These are phyloP conservation scores for Phytophthora agathidicida DNA, from an alignment of 352 stramenopile genomes.

Conservation along the genomic window DNA sequence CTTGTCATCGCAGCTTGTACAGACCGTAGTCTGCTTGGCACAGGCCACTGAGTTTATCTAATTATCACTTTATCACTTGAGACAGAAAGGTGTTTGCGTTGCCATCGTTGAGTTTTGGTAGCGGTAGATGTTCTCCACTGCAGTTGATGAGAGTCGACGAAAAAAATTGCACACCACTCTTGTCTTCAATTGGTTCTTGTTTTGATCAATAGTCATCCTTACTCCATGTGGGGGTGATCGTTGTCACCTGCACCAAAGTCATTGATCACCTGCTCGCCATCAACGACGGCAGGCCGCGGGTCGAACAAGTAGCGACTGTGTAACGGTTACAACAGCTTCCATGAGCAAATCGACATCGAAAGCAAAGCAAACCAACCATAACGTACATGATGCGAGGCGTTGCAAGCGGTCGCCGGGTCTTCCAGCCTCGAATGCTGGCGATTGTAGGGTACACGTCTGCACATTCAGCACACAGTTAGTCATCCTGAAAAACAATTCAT, in stretches of 20 bases:
- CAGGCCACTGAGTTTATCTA: slow-evolving; percentile 24
- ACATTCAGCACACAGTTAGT: slow-evolving; percentile 8
- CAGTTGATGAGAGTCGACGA: neutral
- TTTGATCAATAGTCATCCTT: slow-evolving; percentile 28
- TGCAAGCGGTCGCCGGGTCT: slow-evolving; percentile 88
- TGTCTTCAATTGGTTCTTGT: slow-evolving; percentile 11
- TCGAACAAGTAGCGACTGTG: slow-evolving; percentile 72
- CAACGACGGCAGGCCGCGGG: slow-evolving; percentile 45
- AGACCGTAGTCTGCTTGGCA: slow-evolving; percentile 7
- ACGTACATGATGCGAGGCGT: slow-evolving; percentile 92
- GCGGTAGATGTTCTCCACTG: neutral
- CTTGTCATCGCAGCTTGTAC: slow-evolving; percentile 2
- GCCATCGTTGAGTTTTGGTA: slow-evolving; percentile 8
- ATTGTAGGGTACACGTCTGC: slow-evolving; percentile 98
- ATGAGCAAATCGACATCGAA: neutral
- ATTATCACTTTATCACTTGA: slow-evolving; percentile 26
- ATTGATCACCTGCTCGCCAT: slow-evolving; percentile 63
- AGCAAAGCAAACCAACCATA: slow-evolving; percentile 6
- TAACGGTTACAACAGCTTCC: slow-evolving; percentile 1
- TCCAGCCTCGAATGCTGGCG: slow-evolving; percentile 95
- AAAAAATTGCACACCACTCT: neutral
- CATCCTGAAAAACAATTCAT: neutral
- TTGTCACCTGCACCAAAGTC: slow-evolving; percentile 53
- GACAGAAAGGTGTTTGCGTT: slow-evolving; percentile 17
- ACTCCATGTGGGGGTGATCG: slow-evolving; percentile 64